phyloP scores from a whole-genome alignment of 306 rosid genomes.

The Corylus avellana region DNA sequence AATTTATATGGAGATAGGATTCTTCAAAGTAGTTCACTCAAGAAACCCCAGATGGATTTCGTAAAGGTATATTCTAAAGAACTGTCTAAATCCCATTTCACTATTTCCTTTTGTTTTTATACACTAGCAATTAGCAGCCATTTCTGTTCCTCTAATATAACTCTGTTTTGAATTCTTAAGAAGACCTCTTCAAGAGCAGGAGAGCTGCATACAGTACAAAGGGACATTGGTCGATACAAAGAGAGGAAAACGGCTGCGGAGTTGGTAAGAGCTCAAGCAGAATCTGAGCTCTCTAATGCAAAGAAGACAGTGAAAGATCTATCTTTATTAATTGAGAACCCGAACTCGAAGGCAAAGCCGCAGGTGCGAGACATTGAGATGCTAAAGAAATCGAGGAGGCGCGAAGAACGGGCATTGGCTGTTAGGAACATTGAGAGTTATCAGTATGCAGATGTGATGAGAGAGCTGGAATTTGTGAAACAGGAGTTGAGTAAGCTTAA shows the following conservation, averaged over 20 bases:
- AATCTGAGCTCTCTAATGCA: slow-evolving; percentile 53
- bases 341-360: slow-evolving; percentile 34
- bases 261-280: slow-evolving; percentile 52
- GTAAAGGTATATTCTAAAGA: slow-evolving; percentile 46
- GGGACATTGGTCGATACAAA: slow-evolving; percentile 52
- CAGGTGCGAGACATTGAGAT: slow-evolving; percentile 45
- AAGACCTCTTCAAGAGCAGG: slow-evolving; percentile 54
- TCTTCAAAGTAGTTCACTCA: slow-evolving; percentile 34
- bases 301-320: slow-evolving; percentile 46
- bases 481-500: slow-evolving; percentile 70
- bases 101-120: slow-evolving; percentile 15
- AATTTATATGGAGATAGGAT: slow-evolving; percentile 51
- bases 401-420: slow-evolving; percentile 11
- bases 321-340: slow-evolving; percentile 48
- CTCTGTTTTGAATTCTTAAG: slow-evolving; percentile 14
- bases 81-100: slow-evolving; percentile 12
- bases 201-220: slow-evolving; percentile 58
- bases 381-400: slow-evolving; percentile 36
- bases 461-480: slow-evolving; percentile 66
- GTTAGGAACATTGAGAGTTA: slow-evolving; percentile 31
- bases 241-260: slow-evolving; percentile 54
- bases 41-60: slow-evolving; percentile 42
- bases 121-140: background rate
- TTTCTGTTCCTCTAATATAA: background rate
- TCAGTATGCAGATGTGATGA: slow-evolving; percentile 52